Evolutionary conservation across 2,329 filamentous ascomycete genomes (phyloP).

Genomic region (Exserohilum rostratum): DNA sequence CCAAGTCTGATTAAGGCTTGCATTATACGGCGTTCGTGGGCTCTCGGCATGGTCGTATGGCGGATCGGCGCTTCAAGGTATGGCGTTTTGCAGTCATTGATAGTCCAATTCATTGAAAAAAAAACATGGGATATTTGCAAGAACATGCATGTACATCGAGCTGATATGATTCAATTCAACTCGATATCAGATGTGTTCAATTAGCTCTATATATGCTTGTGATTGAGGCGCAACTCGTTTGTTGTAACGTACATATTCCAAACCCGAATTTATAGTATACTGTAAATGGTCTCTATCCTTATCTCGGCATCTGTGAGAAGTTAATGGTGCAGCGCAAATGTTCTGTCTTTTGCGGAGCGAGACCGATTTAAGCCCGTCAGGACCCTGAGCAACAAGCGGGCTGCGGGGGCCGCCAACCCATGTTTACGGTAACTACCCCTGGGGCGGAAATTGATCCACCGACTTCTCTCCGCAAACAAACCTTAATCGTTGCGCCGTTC

Average conservation of each 20-base stretch:
- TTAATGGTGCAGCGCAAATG: neutral
- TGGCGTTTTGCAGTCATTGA: constrained; percentile 6
- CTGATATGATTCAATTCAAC: neutral
- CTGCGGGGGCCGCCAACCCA: constrained; percentile 16
- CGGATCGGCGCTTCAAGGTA: neutral
- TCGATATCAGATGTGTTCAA: neutral
- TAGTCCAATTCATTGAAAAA: neutral
- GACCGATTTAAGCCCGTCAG: constrained; percentile 1
- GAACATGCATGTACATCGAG: neutral
- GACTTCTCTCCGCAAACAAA: constrained; percentile 26
- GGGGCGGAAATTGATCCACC: constrained; percentile 19
- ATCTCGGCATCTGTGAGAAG: neutral
- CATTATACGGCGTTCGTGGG: constrained; percentile 31
- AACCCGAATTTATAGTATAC: neutral
- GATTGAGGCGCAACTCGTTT: neutral
- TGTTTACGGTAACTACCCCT: constrained; percentile 10
- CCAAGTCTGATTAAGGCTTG: constrained; percentile 27
- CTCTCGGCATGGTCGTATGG: constrained; percentile 19
- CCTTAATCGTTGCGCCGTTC: constrained; percentile 16
- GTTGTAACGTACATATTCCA: no score
- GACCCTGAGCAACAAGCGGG: constrained; percentile 22
- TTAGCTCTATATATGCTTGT: neutral
- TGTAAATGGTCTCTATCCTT: neutral
- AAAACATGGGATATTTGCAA: neutral
- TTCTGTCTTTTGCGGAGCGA: neutral